Conservation (phyloP, 257 asterid species). For the Solanum verrucosum region DNA sequence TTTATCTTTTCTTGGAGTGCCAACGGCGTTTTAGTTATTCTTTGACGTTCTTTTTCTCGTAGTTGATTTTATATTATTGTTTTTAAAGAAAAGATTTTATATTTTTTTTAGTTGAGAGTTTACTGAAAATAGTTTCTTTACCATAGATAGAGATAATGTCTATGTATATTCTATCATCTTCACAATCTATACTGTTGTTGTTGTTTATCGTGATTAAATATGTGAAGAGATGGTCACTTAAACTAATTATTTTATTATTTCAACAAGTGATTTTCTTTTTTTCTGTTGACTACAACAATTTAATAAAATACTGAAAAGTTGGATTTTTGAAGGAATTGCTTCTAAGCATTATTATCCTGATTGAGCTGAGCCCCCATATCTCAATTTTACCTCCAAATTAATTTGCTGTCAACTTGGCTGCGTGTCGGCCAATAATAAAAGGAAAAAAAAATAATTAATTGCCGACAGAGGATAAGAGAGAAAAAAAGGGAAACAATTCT, state of each 20-base stretch:
- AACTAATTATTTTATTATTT: no score
- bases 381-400: not conserved
- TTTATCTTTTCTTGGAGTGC: not conserved
- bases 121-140: no score
- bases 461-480: not conserved
- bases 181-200: no score
- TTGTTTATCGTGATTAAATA: not conserved
- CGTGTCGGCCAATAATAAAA: conserved; percentile 1
- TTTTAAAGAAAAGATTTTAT: no score
- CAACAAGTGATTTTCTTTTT: not conserved
- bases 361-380: not conserved
- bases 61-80: no score
- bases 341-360: not conserved
- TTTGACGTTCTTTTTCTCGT: not conserved
- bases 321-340: not conserved
- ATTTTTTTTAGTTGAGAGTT: no score
- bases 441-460: not conserved
- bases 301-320: not conserved
- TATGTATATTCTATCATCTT: not conserved
- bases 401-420: not conserved
- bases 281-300: not conserved
- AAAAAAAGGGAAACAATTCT: not conserved
- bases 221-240: no score
- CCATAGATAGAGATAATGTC: no score
- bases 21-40: not conserved